phyloP scores from a whole-genome alignment of 2,329 filamentous ascomycete species.

The Epichloe amarillans region DNA sequence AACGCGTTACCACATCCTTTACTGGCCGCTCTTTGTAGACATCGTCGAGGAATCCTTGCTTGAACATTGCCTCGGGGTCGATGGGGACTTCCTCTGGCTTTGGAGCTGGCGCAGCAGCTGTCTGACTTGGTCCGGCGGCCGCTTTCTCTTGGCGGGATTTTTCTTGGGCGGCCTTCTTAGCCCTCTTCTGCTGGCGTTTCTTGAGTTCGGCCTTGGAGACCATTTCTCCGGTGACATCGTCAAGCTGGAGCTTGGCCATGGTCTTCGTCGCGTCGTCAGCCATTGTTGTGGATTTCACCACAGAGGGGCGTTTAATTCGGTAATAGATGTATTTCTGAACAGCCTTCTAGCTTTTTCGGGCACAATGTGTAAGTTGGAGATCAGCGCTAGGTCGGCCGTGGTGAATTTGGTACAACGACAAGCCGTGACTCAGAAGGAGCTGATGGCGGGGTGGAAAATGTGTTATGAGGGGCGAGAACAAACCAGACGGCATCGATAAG shows the following conservation, averaged over 20 bases:
- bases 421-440: not conserved
- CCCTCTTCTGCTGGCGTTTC: constrained; percentile 43
- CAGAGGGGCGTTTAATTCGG: not conserved
- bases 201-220: constrained; percentile 49
- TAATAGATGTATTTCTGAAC: not conserved
- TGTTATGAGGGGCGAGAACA: not conserved
- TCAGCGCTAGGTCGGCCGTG: not conserved
- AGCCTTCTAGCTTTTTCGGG: not conserved
- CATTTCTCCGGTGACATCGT: constrained; percentile 52
- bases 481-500: not conserved
- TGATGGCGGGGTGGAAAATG: constrained; percentile 3
- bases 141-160: constrained; percentile 82
- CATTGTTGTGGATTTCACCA: constrained; percentile 21
- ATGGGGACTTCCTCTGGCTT: constrained; percentile 22
- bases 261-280: constrained; percentile 33
- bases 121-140: constrained; percentile 41
- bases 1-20: constrained; percentile 53
- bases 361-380: not conserved
- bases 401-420: not conserved
- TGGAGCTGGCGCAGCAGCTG: constrained; percentile 9
- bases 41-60: constrained; percentile 60
- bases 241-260: constrained; percentile 44
- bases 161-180: constrained; percentile 36
- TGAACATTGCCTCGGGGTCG: constrained; percentile 62
- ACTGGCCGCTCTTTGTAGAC: constrained; percentile 57